Base-by-base conservation (phyloP, 441 rosid species). In the Erodium texanum region DNA sequence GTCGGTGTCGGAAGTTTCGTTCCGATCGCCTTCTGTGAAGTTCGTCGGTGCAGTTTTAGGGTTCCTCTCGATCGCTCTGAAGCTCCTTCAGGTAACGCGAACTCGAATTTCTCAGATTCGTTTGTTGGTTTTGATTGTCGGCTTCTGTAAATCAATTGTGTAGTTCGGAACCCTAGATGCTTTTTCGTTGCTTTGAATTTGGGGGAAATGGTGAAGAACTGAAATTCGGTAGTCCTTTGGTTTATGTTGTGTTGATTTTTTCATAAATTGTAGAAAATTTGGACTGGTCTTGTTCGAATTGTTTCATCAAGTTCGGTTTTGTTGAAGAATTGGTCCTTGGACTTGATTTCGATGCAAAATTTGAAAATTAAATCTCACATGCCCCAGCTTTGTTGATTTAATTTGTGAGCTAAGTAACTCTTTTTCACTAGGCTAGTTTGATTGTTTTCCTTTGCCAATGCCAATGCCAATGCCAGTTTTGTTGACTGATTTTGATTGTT, bases 91-190 rank as follows among this genome's bases (percentile, higher is more conserved):
- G 64, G 64, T 61, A 61, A 23, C 23, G 64, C 64, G 16, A 50
- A 19, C 56, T 29, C 67, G 43, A 66, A 20, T 71, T 73, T 76
- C 68, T 77, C 65, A 50, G 63, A n/a, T 62, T 76, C 23, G 15
- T 72, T 64, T 36, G 32, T 69, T 45, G 24, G 24, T 48, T 48
- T 5, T 23, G 22, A 10, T 50, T 58, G 69, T 23, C 38, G 63
- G 62, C 7, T 76, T 59, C 12, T 45, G 54, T 59, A 52, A 48
- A 45, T 75, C 65, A 63, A 65, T 32, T 73, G 43, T 68, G 66
- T 72, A 68, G 66, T 70, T 79, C 68, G 74, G 76, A 87, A 82
- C 88, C 84, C 87, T 87, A 87, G 69, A 29, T 80, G 23, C 65
- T 67, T 64, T 66, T 70, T 75, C 59, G 75, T 12, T 77, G 69